Evolutionary conservation across 1,284 basidiomycete species (phyloP).

Genomic region (Albatrellus sp.): DNA sequence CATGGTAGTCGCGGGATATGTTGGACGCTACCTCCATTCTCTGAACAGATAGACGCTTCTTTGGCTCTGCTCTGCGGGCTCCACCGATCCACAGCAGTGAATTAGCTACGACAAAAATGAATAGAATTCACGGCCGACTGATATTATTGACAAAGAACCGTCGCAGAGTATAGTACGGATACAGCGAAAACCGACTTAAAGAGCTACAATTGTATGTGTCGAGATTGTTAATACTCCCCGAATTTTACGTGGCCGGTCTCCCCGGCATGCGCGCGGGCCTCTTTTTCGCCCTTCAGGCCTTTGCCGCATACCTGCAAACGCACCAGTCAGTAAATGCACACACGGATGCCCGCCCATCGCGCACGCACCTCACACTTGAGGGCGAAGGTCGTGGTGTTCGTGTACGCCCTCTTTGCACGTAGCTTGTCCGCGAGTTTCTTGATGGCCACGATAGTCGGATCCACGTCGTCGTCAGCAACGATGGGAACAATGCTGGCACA

Average conservation of each 20-base stretch:
- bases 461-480: slow-evolving; percentile 27
- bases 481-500: slow-evolving; percentile 79
- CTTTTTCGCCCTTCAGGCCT: slow-evolving; percentile 87
- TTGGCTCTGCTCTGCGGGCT: too few species aligned
- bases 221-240: slow-evolving; percentile 61
- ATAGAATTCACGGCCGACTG: too few species aligned
- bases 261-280: slow-evolving; percentile 76
- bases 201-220: too few species aligned
- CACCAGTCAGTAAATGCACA: slow-evolving; percentile 11
- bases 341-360: not conserved
- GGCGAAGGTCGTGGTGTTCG: slow-evolving; percentile 86
- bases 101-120: too few species aligned
- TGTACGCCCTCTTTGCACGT: slow-evolving; percentile 69
- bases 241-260: slow-evolving; percentile 80
- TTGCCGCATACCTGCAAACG: slow-evolving; percentile 51
- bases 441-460: slow-evolving; percentile 55
- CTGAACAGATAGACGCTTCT: too few species aligned
- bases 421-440: slow-evolving; percentile 62
- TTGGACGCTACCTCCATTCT: too few species aligned
- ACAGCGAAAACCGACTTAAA: not conserved
- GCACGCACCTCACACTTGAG: slow-evolving; percentile 62
- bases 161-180: not conserved
- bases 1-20: too few species aligned
- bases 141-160: too few species aligned
- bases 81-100: too few species aligned